These are phyloP conservation scores for Mycogone perniciosa DNA, from an alignment of 2,329 filamentous ascomycete genomes.

Conservation along the genomic window DNA sequence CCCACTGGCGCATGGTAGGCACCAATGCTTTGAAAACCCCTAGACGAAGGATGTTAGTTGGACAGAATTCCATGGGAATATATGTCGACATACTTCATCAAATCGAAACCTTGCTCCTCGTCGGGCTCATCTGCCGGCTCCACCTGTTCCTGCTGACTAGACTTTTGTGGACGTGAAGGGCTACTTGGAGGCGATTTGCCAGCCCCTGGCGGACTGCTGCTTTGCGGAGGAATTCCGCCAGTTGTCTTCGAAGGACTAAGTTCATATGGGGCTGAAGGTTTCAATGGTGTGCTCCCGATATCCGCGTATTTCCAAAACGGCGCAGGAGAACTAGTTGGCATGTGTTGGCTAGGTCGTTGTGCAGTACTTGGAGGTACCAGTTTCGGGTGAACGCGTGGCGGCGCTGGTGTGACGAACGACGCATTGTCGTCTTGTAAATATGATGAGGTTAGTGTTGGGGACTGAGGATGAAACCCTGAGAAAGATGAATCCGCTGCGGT, in stretches of 20 bases:
- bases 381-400: slow-evolving; percentile 64
- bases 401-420: slow-evolving; percentile 65
- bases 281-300: slow-evolving; percentile 64
- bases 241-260: slow-evolving; percentile 51
- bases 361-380: slow-evolving; percentile 75
- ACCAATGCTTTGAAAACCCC: slow-evolving; percentile 60
- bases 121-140: slow-evolving; percentile 28
- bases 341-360: slow-evolving; percentile 75
- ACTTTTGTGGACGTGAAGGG: slow-evolving; percentile 39
- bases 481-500: slow-evolving; percentile 38
- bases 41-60: slow-evolving; percentile 20
- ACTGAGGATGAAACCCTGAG: slow-evolving; percentile 48
- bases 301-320: slow-evolving; percentile 87
- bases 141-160: slow-evolving; percentile 21
- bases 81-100: slow-evolving; percentile 46
- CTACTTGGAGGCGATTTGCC: slow-evolving; percentile 49
- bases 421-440: slow-evolving; percentile 54
- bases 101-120: slow-evolving; percentile 51
- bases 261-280: slow-evolving; percentile 44
- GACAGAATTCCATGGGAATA: not conserved
- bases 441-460: slow-evolving; percentile 56
- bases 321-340: slow-evolving; percentile 78
- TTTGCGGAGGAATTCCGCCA: slow-evolving; percentile 38
- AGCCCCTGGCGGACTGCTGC: slow-evolving; percentile 50
- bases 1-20: slow-evolving; percentile 53